Conservation (phyloP, 352 stramenopile species). For the Thraustotheca clavata region DNA sequence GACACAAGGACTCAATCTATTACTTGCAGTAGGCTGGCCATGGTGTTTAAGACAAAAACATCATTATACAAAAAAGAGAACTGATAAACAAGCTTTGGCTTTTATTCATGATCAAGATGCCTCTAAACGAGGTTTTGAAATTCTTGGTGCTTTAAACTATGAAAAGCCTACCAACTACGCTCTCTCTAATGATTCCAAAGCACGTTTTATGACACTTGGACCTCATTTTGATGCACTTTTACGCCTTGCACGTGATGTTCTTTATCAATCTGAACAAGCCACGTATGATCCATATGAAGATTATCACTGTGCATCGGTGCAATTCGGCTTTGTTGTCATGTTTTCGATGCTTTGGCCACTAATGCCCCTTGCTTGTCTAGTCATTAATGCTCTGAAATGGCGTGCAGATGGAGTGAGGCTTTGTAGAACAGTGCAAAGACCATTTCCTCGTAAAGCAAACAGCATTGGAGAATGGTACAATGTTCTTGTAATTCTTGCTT, state of each 20-base stretch:
- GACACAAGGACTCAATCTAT: conserved; percentile 73
- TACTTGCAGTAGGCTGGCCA: conserved; percentile 50
- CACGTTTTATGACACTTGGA: conserved; percentile 50
- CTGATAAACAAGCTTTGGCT: conserved; percentile 26
- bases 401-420: conserved; percentile 56
- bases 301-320: conserved; percentile 59
- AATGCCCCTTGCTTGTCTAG: conserved; percentile 63
- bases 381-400: conserved; percentile 63
- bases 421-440: conserved; percentile 59
- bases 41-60: conserved; percentile 59
- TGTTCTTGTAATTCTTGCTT: conserved; percentile 47
- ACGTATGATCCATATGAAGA: conserved; percentile 72
- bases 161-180: conserved; percentile 24
- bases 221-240: conserved; percentile 57
- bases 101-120: conserved; percentile 34
- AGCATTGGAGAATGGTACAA: conserved; percentile 65
- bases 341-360: conserved; percentile 71
- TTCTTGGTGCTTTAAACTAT: conserved; percentile 71
- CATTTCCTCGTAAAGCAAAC: conserved; percentile 56
- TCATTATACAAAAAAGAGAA: conserved; percentile 35
- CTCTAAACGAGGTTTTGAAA: conserved; percentile 73
- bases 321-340: conserved; percentile 72
- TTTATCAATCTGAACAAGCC: conserved; percentile 66
- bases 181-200: conserved; percentile 26
- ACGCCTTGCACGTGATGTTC: conserved; percentile 50